These are phyloP conservation scores for Xenosphaeropsis pyriputrescens DNA, from an alignment of 2,329 filamentous ascomycete species.

Conservation along the genomic window DNA sequence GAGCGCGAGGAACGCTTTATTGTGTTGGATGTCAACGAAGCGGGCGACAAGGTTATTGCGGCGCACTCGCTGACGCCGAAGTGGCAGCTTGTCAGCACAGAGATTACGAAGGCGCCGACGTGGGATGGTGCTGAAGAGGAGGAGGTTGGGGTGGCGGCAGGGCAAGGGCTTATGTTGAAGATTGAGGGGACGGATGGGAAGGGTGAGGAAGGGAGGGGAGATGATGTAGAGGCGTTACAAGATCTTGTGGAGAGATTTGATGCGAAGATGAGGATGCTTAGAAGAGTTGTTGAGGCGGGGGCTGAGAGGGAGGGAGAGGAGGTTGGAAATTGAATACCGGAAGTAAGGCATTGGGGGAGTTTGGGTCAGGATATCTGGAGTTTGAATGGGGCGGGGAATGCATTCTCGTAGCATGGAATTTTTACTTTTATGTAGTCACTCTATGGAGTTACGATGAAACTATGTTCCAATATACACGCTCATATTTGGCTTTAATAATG, in stretches of 20 bases:
- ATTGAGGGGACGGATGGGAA: conserved; percentile 37
- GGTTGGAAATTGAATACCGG: neutral
- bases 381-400: too few relatives aligned
- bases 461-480: too few relatives aligned
- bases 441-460: too few relatives aligned
- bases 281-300: conserved; percentile 32
- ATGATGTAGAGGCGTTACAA: conserved; percentile 29
- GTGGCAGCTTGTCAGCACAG: conserved; percentile 50
- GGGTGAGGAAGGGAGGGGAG: conserved; percentile 17
- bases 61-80: conserved; percentile 59
- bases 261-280: conserved; percentile 37
- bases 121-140: conserved; percentile 35
- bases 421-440: too few relatives aligned
- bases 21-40: conserved; percentile 36
- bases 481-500: too few relatives aligned
- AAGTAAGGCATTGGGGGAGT: too few relatives aligned
- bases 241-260: conserved; percentile 41
- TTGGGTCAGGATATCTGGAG: too few relatives aligned
- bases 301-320: conserved; percentile 3
- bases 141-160: conserved; percentile 16
- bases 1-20: conserved; percentile 26
- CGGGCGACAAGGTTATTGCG: conserved; percentile 41
- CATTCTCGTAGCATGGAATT: too few relatives aligned
- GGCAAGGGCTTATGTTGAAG: conserved; percentile 35
- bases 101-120: conserved; percentile 43